Evolutionary conservation across 192 early-diverging fungal species (phyloP).

Genomic region (Oehlia diaphana): DNA sequence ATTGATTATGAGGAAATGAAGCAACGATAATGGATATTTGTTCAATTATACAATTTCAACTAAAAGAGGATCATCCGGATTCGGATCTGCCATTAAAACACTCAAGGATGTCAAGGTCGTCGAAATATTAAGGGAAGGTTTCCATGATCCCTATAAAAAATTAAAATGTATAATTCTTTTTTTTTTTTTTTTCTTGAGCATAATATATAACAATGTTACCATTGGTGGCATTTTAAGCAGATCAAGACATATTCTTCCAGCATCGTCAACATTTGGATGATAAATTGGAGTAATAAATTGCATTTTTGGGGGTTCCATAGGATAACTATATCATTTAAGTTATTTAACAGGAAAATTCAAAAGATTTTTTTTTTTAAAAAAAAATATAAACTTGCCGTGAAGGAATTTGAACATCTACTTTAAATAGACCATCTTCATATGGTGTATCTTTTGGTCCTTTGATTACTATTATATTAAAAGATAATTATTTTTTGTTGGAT

Average conservation of each 20-base stretch:
- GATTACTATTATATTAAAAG: slow-evolving; percentile 38
- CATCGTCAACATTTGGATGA: slow-evolving; percentile 80
- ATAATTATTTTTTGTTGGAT: background rate
- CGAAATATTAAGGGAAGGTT: slow-evolving; percentile 63
- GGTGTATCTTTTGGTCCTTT: slow-evolving; percentile 67
- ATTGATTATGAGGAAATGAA: background rate
- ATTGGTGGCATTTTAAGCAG: slow-evolving; percentile 62
- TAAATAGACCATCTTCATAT: slow-evolving; percentile 63
- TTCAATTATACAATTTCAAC: slow-evolving; percentile 58
- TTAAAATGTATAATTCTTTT: background rate
- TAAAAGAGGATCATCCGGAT: slow-evolving; percentile 74
- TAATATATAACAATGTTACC: slow-evolving; percentile 17
- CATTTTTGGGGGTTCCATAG: slow-evolving; percentile 70
- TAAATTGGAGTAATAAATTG: slow-evolving; percentile 75
- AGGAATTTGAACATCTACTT: slow-evolving; percentile 61
- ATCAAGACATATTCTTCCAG: slow-evolving; percentile 74
- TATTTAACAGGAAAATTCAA: background rate
- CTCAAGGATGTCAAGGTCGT: slow-evolving; percentile 61
- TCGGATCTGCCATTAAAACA: slow-evolving; percentile 62
- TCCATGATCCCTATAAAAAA: slow-evolving; percentile 57
- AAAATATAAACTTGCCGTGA: slow-evolving; percentile 32
- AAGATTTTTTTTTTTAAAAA: too few species aligned
- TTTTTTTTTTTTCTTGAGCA: slow-evolving; percentile 11
- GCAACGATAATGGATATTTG: background rate
- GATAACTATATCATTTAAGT: slow-evolving; percentile 48